Conservation (phyloP, 495 filamentous ascomycete species). For the Xanthoparmelia taractica region DNA sequence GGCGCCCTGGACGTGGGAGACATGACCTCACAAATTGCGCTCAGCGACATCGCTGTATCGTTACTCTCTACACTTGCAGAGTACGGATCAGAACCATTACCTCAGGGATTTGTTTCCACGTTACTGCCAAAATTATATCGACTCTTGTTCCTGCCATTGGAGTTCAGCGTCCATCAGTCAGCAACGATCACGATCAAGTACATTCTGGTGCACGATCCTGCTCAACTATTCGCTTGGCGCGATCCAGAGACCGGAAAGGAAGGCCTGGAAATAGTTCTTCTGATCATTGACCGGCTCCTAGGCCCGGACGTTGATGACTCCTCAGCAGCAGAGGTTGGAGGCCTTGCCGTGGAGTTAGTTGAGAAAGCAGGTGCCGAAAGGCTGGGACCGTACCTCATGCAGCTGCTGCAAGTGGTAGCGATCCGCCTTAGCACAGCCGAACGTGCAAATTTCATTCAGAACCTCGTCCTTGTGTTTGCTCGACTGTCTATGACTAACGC, state of each 20-base stretch:
- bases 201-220: slow-evolving; percentile 77
- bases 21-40: slow-evolving; percentile 70
- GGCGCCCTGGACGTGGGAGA: slow-evolving; percentile 83
- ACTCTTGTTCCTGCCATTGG: slow-evolving; percentile 74
- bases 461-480: slow-evolving; percentile 89
- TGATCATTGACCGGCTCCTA: slow-evolving; percentile 90
- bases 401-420: slow-evolving; percentile 90
- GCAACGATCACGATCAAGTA: slow-evolving; percentile 80
- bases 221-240: slow-evolving; percentile 77
- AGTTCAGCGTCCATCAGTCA: slow-evolving; percentile 63
- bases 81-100: slow-evolving; percentile 73
- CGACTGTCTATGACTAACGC: slow-evolving; percentile 76
- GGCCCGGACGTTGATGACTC: slow-evolving; percentile 75
- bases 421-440: slow-evolving; percentile 70
- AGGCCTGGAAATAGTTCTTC: slow-evolving; percentile 78
- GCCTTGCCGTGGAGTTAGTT: slow-evolving; percentile 87
- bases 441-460: slow-evolving; percentile 80
- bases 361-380: slow-evolving; percentile 86
- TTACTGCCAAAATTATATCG: slow-evolving; percentile 81
- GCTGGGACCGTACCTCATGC: slow-evolving; percentile 79
- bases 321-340: slow-evolving; percentile 90
- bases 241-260: slow-evolving; percentile 63
- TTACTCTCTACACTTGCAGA: slow-evolving; percentile 74
- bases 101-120: slow-evolving; percentile 73
- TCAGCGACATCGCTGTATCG: slow-evolving; percentile 79